phyloP scores from a whole-genome alignment of 2,329 filamentous ascomycete genomes.

The Pleurostoma richardsiae region DNA sequence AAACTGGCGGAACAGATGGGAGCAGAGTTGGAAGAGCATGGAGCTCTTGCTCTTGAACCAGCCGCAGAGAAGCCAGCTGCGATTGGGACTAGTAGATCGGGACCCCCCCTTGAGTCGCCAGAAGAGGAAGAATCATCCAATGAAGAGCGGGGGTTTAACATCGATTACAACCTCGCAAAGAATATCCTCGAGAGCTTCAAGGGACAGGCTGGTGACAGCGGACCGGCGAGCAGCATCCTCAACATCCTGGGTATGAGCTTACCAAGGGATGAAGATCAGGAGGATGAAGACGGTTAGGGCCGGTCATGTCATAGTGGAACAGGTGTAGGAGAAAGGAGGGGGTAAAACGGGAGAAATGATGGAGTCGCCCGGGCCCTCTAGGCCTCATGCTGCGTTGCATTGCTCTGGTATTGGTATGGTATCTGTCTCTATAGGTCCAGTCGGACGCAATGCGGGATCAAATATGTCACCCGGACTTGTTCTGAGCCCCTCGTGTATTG shows the following conservation, averaged over 20 bases:
- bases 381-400: too few species aligned
- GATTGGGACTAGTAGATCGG: slow-evolving; percentile 10
- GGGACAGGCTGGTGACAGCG: slow-evolving; percentile 77
- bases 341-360: too few species aligned
- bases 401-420: too few species aligned
- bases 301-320: too few species aligned
- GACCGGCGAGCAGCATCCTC: slow-evolving; percentile 83
- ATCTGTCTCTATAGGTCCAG: too few species aligned
- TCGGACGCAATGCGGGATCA: too few species aligned
- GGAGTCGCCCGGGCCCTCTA: too few species aligned
- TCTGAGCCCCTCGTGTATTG: neutral
- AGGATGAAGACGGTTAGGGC: slow-evolving; percentile 19
- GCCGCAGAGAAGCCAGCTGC: slow-evolving; percentile 22
- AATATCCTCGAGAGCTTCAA: slow-evolving; percentile 93
- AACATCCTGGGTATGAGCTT: slow-evolving; percentile 79
- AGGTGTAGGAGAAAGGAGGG: too few species aligned
- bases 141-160: slow-evolving; percentile 58
- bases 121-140: slow-evolving; percentile 31
- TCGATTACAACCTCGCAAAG: slow-evolving; percentile 83
- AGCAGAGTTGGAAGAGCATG: slow-evolving; percentile 63
- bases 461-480: neutral
- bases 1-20: slow-evolving; percentile 67
- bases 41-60: slow-evolving; percentile 54
- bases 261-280: slow-evolving; percentile 70
- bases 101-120: slow-evolving; percentile 10